Base-by-base conservation (phyloP, 768 basidiomycete genomes). In the Kwoniella bestiolae region DNA sequence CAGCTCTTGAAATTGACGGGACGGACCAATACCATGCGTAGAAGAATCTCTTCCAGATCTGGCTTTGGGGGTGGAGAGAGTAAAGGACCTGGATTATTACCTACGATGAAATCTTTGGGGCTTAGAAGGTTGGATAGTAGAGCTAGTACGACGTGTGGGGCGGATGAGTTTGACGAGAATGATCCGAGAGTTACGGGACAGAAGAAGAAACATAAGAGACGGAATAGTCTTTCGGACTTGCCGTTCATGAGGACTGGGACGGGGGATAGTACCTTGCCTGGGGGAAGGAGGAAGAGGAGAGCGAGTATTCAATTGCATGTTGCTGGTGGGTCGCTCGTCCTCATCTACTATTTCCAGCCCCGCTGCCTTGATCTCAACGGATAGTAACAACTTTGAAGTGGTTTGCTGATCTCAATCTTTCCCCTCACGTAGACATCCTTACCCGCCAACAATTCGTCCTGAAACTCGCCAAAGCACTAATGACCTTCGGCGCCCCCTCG, bases 361-460 rank as follows among this genome's bases (percentile, higher is more conserved):
- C 9, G 4, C 9, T 44, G 56, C n/a, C n/a, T n/a, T n/a, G n/a
- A n/a, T n/a, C n/a, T n/a, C n/a, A n/a, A n/a, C n/a, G n/a, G n/a
- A n/a, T n/a, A n/a, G n/a, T n/a, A n/a, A n/a, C n/a, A n/a, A n/a
- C n/a, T n/a, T n/a, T n/a, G n/a, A n/a, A n/a, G n/a, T n/a, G n/a
- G n/a, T n/a, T n/a, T n/a, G n/a, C n/a, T n/a, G n/a, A n/a, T n/a
- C n/a, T n/a, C n/a, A n/a, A n/a, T n/a, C n/a, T n/a, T n/a, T n/a
- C n/a, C n/a, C n/a, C n/a, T n/a, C n/a, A n/a, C n/a, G n/a, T 64
- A 51, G 70, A 71, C 14, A 87, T 93, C 79, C 82, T 90, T 45
- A 86, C 89, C 67, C 86, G 94, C 56, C 92, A 94, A 70, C 87
- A 87, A 63, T 97, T 95, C 81, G 82, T 96, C 25, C 85, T 93